A percentile compares a stretch with the other conserved stretches of the same genome.
Conservation (phyloP, 306 rosid species). For the Lithocarpus polystachyus region DNA sequence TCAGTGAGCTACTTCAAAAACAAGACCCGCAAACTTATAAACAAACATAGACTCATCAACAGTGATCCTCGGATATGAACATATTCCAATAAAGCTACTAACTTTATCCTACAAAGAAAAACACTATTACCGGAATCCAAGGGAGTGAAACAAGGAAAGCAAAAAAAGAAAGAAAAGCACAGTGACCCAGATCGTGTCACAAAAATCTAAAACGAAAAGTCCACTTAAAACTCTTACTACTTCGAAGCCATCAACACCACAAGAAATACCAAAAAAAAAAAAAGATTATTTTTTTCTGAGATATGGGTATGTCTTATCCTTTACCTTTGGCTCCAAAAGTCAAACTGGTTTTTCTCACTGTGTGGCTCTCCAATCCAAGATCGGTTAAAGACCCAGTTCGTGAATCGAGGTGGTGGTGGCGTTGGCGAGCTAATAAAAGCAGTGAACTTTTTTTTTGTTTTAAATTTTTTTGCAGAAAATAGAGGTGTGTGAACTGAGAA, state of each 20-base stretch:
- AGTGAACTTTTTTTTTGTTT: background rate
- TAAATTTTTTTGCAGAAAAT: too few species aligned
- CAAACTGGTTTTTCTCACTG: slow-evolving; percentile 32
- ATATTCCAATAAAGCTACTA: slow-evolving; percentile 51
- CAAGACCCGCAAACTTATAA: slow-evolving; percentile 24
- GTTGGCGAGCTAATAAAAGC: slow-evolving; percentile 18
- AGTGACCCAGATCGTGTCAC: slow-evolving; percentile 43
- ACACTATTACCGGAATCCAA: slow-evolving; percentile 50
- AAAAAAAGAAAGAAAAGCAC: slow-evolving; percentile 15
- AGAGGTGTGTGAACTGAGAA: background rate
- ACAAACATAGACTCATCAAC: slow-evolving; percentile 19
- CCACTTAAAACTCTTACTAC: slow-evolving; percentile 26
- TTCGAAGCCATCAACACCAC: slow-evolving; percentile 30
- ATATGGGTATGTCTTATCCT: slow-evolving; percentile 13
- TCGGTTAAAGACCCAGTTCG: slow-evolving; percentile 37
- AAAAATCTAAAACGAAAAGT: slow-evolving; percentile 25
- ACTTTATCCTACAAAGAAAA: slow-evolving; percentile 28
- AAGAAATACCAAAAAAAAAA: slow-evolving; percentile 15
- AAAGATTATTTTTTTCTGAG: background rate
- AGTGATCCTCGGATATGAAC: slow-evolving; percentile 27
- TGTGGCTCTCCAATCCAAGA: slow-evolving; percentile 41
- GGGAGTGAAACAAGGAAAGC: slow-evolving; percentile 44
- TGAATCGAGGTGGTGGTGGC: slow-evolving; percentile 36
- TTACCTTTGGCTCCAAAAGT: slow-evolving; percentile 36
- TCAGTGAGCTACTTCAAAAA: slow-evolving; percentile 13